These are phyloP conservation scores for Geotrichum aggregatum DNA, from an alignment of 1,139 yeast genomes.

Conservation along the genomic window DNA sequence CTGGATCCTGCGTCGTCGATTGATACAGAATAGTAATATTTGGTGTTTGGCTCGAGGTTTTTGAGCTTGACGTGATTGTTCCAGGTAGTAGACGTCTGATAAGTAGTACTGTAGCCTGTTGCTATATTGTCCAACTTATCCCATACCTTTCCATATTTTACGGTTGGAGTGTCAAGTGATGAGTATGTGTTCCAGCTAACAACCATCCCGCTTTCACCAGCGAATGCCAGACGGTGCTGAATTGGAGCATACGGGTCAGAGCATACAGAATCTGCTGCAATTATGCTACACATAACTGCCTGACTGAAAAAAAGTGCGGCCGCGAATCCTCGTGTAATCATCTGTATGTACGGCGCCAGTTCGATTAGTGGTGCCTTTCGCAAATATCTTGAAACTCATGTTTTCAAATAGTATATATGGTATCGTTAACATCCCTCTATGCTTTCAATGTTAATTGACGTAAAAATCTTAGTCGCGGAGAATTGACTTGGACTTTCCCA, in stretches of 20 bases:
- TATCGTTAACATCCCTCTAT: too few species aligned
- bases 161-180: constrained; percentile 27
- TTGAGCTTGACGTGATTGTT: constrained; percentile 33
- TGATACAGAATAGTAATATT: constrained; percentile 32
- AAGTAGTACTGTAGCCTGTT: constrained; percentile 29
- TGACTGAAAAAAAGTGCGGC: neutral
- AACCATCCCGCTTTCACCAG: constrained; percentile 30
- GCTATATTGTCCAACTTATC: constrained; percentile 25
- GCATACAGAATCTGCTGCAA: neutral
- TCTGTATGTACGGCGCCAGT: too few species aligned
- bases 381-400: too few species aligned
- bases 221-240: constrained; percentile 32
- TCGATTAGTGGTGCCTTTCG: too few species aligned
- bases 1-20: neutral
- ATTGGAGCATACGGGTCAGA: constrained; percentile 15
- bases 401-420: too few species aligned
- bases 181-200: constrained; percentile 34
- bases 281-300: too few species aligned
- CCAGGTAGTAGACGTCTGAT: constrained; percentile 30
- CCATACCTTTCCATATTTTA: constrained; percentile 30
- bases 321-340: neutral
- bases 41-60: constrained; percentile 31
- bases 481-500: too few species aligned
- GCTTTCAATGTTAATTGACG: too few species aligned
- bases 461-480: too few species aligned